Conservation (phyloP, 805 yeast genomes). For the Yamadazyma akitaensis region DNA sequence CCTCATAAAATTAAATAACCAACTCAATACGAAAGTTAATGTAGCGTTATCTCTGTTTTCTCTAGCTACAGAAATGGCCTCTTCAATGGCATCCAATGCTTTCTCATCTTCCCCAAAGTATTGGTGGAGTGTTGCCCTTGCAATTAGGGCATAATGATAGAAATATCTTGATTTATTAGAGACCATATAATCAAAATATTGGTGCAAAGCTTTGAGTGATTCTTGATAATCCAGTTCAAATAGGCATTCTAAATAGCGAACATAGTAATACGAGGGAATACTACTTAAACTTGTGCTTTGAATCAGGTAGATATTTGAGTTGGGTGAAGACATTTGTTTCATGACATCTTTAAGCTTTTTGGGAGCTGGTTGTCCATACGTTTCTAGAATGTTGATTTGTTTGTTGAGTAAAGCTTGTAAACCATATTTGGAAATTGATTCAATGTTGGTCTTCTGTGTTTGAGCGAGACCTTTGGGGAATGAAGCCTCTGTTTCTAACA, state of each 20-base stretch:
- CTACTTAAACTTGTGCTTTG: constrained; percentile 29
- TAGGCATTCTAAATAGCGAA: constrained; percentile 58
- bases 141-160: constrained; percentile 74
- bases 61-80: constrained; percentile 83
- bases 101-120: constrained; percentile 62
- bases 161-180: constrained; percentile 59
- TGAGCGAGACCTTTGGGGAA: constrained; percentile 4
- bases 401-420: constrained; percentile 47
- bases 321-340: constrained; percentile 42
- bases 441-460: constrained; percentile 13
- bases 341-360: constrained; percentile 40
- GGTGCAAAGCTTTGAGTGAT: constrained; percentile 48
- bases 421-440: constrained; percentile 50
- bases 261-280: constrained; percentile 46
- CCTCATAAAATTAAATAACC: constrained; percentile 70
- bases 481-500: constrained; percentile 9
- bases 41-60: constrained; percentile 77
- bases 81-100: constrained; percentile 78
- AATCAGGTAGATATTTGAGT: constrained; percentile 36
- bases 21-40: constrained; percentile 65
- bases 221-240: constrained; percentile 60
- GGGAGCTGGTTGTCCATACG: constrained; percentile 50
- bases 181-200: constrained; percentile 73
- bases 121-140: constrained; percentile 68
- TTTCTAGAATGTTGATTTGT: constrained; percentile 52